Conservation (phyloP, 2,329 filamentous ascomycete genomes). For the Aspergillus sp. region DNA sequence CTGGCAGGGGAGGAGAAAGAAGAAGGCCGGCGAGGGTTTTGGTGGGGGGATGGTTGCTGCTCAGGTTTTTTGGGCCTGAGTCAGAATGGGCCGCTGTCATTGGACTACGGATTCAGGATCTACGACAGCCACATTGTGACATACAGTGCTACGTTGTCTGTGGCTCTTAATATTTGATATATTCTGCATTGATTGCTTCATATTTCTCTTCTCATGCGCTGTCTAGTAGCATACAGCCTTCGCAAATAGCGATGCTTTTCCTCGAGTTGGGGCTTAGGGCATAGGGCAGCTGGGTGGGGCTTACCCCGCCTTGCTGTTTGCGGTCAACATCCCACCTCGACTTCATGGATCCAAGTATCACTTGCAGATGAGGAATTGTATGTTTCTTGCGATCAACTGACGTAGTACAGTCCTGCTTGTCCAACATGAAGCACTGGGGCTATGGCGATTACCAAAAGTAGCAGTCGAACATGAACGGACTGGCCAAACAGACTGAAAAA, state of each 20-base stretch:
- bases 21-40: constrained; percentile 5
- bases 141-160: neutral
- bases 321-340: neutral
- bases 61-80: constrained; percentile 28
- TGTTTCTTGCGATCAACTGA: too few species aligned
- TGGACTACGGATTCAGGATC: constrained; percentile 10
- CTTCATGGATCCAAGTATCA: too few species aligned
- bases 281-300: constrained; percentile 28
- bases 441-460: too few species aligned
- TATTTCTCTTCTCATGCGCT: neutral
- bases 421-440: too few species aligned
- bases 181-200: neutral
- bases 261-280: constrained; percentile 24
- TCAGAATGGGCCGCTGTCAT: constrained; percentile 19
- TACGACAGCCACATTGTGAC: neutral
- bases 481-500: too few species aligned
- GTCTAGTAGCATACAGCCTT: too few species aligned
- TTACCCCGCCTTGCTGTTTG: constrained; percentile 16
- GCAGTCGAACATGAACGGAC: too few species aligned
- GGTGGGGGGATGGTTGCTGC: constrained; percentile 18
- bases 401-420: too few species aligned
- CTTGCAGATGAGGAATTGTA: too few species aligned
- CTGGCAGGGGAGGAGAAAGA: constrained; percentile 4
- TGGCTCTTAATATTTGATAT: neutral
- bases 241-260: too few species aligned